Evolutionary conservation across 2,329 filamentous ascomycete genomes (phyloP).

Genomic region (Metarhizium album): DNA sequence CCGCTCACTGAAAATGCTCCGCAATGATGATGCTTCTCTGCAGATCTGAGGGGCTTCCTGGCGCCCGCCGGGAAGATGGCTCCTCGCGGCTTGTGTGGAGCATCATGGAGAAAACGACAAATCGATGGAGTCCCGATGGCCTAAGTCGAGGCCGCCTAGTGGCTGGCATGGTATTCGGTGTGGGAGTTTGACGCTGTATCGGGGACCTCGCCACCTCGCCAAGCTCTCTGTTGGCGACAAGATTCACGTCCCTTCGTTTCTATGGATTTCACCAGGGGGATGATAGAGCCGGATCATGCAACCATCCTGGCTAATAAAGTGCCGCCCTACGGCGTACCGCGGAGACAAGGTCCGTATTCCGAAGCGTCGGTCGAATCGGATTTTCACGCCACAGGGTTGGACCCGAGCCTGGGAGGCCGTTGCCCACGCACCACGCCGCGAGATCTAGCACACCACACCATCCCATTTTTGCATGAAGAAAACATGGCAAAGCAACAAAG

Average conservation of each 20-base stretch:
- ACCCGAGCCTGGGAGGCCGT: too few species aligned
- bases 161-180: not conserved
- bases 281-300: too few species aligned
- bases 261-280: too few species aligned
- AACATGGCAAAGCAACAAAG: not conserved
- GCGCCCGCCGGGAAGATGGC: not conserved
- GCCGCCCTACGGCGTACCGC: too few species aligned
- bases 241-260: too few species aligned
- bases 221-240: too few species aligned
- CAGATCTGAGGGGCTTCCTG: slow-evolving; percentile 2
- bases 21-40: slow-evolving; percentile 9
- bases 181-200: too few species aligned
- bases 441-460: not conserved
- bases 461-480: not conserved
- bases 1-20: slow-evolving; percentile 1
- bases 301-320: too few species aligned
- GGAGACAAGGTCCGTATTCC: too few species aligned
- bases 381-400: not conserved
- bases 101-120: not conserved
- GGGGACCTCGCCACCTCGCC: too few species aligned
- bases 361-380: not conserved
- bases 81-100: not conserved
- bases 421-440: too few species aligned
- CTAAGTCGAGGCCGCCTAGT: not conserved
- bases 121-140: not conserved